A percentile compares a stretch with the other conserved stretches of the same genome.
Conservation (phyloP, 2,329 filamentous ascomycete genomes). For the Ophiocordyceps camponoti-rufipedis region DNA sequence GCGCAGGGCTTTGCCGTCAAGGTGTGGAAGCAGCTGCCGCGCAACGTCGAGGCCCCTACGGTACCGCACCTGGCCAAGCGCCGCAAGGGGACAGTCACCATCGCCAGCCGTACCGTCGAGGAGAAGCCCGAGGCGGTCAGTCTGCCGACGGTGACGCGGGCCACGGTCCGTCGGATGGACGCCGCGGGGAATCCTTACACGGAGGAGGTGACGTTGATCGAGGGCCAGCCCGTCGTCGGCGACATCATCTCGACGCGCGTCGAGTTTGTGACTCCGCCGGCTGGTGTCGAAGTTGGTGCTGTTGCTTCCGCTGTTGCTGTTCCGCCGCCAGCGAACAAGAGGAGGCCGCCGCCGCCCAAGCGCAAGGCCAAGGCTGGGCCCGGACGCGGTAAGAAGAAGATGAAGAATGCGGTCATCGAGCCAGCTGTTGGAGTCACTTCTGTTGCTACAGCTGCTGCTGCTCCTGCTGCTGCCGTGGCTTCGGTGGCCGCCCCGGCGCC, state of each 20-base stretch:
- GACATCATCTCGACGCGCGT: slow-evolving; percentile 53
- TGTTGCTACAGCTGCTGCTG: not conserved
- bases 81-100: slow-evolving; percentile 40
- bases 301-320: slow-evolving; percentile 34
- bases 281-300: slow-evolving; percentile 35
- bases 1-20: slow-evolving; percentile 34
- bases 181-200: slow-evolving; percentile 66
- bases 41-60: slow-evolving; percentile 34
- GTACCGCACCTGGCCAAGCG: slow-evolving; percentile 41
- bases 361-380: slow-evolving; percentile 61
- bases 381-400: slow-evolving; percentile 65
- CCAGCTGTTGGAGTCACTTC: slow-evolving; percentile 12
- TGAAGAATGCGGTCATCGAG: slow-evolving; percentile 31
- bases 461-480: not conserved
- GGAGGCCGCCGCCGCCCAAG: slow-evolving; percentile 58
- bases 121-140: slow-evolving; percentile 17
- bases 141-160: slow-evolving; percentile 47
- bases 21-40: slow-evolving; percentile 43
- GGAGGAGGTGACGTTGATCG: slow-evolving; percentile 65
- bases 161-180: slow-evolving; percentile 63
- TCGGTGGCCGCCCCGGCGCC: not conserved
- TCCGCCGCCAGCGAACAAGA: slow-evolving; percentile 24
- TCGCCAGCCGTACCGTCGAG: slow-evolving; percentile 32
- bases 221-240: slow-evolving; percentile 64
- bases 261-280: slow-evolving; percentile 33